A percentile compares a stretch with the other conserved stretches of the same genome.
These are phyloP conservation scores for Lecanicillium sp. DNA, from an alignment of 2,329 filamentous ascomycete species.

Conservation along the genomic window DNA sequence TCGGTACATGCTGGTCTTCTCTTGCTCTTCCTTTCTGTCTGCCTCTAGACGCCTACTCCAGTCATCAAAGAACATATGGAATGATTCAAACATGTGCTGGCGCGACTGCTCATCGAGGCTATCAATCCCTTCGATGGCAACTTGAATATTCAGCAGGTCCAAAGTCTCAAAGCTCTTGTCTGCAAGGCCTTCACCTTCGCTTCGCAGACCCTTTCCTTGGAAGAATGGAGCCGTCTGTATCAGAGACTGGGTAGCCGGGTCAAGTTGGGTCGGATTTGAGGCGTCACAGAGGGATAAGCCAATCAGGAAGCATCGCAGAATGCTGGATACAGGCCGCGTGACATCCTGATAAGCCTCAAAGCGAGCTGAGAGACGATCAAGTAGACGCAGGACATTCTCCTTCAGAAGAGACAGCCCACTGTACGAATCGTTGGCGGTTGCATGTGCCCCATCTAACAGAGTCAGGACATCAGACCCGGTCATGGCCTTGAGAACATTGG, in stretches of 20 bases:
- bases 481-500: slow-evolving; percentile 62
- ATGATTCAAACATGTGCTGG: slow-evolving; percentile 53
- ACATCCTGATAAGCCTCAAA: slow-evolving; percentile 83
- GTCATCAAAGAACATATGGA: slow-evolving; percentile 67
- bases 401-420: slow-evolving; percentile 41
- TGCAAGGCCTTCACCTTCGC: background rate
- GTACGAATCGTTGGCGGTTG: slow-evolving; percentile 13
- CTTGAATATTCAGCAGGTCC: slow-evolving; percentile 33
- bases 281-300: slow-evolving; percentile 58
- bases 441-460: slow-evolving; percentile 16
- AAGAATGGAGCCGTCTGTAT: slow-evolving; percentile 47
- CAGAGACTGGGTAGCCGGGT: slow-evolving; percentile 28
- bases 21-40: slow-evolving; percentile 68
- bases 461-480: slow-evolving; percentile 39
- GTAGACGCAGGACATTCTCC: slow-evolving; percentile 58
- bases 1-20: slow-evolving; percentile 70
- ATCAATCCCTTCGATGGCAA: slow-evolving; percentile 39
- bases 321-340: slow-evolving; percentile 66
- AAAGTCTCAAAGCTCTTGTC: slow-evolving; percentile 41
- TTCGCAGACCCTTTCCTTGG: slow-evolving; percentile 27
- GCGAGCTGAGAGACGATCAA: slow-evolving; percentile 57
- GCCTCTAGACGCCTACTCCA: slow-evolving; percentile 73
- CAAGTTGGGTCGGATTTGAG: slow-evolving; percentile 32
- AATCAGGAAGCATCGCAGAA: slow-evolving; percentile 71
- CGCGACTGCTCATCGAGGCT: slow-evolving; percentile 35